These are phyloP conservation scores for Aspergillus piperis DNA, from an alignment of 2,329 filamentous ascomycete genomes.

Conservation along the genomic window DNA sequence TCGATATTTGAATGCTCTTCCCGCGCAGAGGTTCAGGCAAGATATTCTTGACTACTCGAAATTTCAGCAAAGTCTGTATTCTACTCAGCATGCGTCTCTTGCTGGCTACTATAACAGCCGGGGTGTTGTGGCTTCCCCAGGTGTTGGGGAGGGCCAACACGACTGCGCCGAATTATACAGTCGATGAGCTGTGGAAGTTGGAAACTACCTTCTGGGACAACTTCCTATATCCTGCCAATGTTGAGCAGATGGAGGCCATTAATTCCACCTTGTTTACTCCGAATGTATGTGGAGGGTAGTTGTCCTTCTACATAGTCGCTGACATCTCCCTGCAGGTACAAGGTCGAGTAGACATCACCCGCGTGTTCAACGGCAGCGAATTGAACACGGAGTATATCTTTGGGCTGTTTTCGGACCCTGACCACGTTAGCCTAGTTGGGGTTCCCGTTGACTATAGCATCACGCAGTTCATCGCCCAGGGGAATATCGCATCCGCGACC, in stretches of 20 bases:
- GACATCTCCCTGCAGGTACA: conserved; percentile 34
- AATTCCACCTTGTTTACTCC: conserved; percentile 4
- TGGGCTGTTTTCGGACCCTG: conserved; percentile 26
- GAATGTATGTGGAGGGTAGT: background rate
- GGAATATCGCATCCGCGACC: conserved; percentile 25
- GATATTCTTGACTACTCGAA: too few relatives aligned
- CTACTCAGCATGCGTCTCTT: background rate
- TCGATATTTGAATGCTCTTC: too few relatives aligned
- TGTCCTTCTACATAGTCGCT: background rate
- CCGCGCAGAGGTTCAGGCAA: too few relatives aligned
- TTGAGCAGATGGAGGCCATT: conserved; percentile 20
- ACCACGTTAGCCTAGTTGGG: conserved; percentile 22
- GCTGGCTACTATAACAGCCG: background rate
- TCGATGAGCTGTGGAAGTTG: conserved; percentile 1
- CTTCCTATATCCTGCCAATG: conserved; percentile 15
- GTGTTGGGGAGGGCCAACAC: background rate
- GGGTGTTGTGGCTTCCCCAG: background rate
- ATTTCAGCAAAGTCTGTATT: background rate
- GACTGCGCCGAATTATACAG: background rate
- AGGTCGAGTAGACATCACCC: conserved; percentile 18
- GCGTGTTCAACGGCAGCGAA: conserved; percentile 14
- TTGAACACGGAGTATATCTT: conserved; percentile 20
- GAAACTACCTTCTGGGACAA: conserved; percentile 3
- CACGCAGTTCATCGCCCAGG: conserved; percentile 27
- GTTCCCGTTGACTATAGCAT: conserved; percentile 28